Base-by-base conservation (phyloP, 148 eudicot genomes). In the Hydrangea macrophylla region DNA sequence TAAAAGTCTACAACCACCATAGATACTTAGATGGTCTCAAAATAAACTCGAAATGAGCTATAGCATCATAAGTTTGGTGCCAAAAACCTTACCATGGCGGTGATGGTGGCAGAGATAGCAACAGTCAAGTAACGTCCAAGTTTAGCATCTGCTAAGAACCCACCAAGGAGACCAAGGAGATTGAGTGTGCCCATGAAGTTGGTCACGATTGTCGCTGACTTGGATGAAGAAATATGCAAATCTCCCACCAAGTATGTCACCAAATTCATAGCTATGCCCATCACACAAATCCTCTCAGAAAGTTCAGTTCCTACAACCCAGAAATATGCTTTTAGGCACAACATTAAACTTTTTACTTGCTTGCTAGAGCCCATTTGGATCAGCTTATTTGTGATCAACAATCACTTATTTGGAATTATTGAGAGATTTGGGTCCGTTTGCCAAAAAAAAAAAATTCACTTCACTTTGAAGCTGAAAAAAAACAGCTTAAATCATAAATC, bases 151-250 rank as follows among this genome's bases (percentile, higher is more conserved):
- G 99, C 99, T 62, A 91, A 39, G 69, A 95, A 91, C 36, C 99
- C 99, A 8, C 92, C 99, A 4, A 95, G 75, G 40, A 95, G 89
- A 45, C 83, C 96, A 32, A 95, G 81, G 31, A 95, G 86, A 73
- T 95, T 95, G 56, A 95, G 96, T 48, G 97, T 82, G 56, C 99
- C 99, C 93, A 91, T 87, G 80, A 91, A 95, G 77, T 95, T 95
- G 60, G 96, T 95, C 31, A 91, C 99, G n/a, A 79, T 83, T 40
- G 82, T 95, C 15, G 99, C 99, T 8, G 99, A 89, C 66, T 83
- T 86, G n/a, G 99, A 80, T 0, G 99, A 79, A 1, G 96, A 63
- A 54, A 95, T 91, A 71, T 95, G 99, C 90, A 95, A 70, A 31
- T 56, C 61, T 77, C 97, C 96, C 8, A 83, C 83, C 79, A 95